Evolutionary conservation across 1,139 yeast genomes (phyloP), one percentile per base, ranked within the genome.

Genomic region (Saccharomyces pastorianus): DNA sequence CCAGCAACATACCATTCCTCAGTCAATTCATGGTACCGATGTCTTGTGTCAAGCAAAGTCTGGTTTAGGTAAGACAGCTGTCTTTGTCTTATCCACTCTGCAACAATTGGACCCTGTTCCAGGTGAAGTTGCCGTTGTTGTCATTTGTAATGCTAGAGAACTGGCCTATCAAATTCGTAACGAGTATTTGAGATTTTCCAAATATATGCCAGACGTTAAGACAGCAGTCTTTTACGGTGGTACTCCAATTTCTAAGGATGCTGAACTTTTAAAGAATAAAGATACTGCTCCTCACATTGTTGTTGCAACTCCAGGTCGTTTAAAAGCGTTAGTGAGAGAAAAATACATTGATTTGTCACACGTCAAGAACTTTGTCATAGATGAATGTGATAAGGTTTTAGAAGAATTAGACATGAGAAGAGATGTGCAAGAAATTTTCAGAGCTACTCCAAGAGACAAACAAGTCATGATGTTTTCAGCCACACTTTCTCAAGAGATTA

Each of bases 401-500:
- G 99, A 93, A 76, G 79, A 83, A 57, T 73, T 88, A 67, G 95
- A 87, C 68, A 93, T 93, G 99, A 87, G 99, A 80, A 86, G 96
- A 73, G 99, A 93, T 70, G 97, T 93, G 56, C 99, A 93, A 78
- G 98, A 91, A 72, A 88, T 93, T 62, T 93, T 93, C 84, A 86
- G 97, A 73, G 88, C 89, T 58, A 93, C 99, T 54, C 99, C 99
- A 61, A 96, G 88, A 75, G 96, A 93, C 73, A 93, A 93, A 77
- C 99, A 93, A 79, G 99, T 93, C 57, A 91, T 93, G 98, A 93
- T 93, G 97, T 93, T 93, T 74, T 88, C 96, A 56, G 99, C 99
- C 63, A 93, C 99, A 56, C 80, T 93, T 66, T 84, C 96, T 50
- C 88, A 83, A 71, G 99, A 93, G 69, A 90, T 93, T 68, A 88